phyloP scores from a whole-genome alignment of 2,329 filamentous ascomycete species.

The Aspergillus intermedius region DNA sequence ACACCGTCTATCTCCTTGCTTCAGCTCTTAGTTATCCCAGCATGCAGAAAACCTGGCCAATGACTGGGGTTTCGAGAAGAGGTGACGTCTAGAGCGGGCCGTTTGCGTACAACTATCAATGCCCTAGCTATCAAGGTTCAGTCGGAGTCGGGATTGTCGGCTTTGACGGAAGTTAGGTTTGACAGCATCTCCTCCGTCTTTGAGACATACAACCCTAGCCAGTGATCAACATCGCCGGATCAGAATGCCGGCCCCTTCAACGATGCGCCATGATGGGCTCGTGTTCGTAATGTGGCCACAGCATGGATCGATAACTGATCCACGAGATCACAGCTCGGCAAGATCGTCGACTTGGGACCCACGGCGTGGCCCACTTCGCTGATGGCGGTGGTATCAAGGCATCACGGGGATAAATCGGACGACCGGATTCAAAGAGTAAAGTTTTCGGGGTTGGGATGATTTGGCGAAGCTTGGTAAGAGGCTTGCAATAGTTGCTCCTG shows the following conservation, averaged over 20 bases:
- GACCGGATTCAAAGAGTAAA: not conserved
- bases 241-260: not conserved
- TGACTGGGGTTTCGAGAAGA: too few species aligned
- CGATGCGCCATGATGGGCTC: too few species aligned
- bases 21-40: slow-evolving; percentile 10
- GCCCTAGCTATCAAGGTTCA: slow-evolving; percentile 6
- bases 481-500: too few species aligned
- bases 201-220: too few species aligned
- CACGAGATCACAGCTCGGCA: not conserved
- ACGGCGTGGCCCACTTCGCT: not conserved
- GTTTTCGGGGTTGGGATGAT: too few species aligned
- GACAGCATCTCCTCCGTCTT: not conserved
- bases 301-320: not conserved
- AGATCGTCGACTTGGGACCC: not conserved
- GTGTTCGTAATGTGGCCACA: too few species aligned
- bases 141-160: not conserved
- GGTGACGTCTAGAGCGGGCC: too few species aligned
- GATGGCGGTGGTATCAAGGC: not conserved
- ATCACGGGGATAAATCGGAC: not conserved
- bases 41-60: too few species aligned
- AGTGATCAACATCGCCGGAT: not conserved
- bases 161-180: not conserved
- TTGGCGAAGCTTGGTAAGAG: too few species aligned
- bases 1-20: slow-evolving; percentile 6
- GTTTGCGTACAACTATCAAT: too few species aligned